Base-by-base conservation (phyloP, 2,329 filamentous ascomycete genomes). In the Alternaria panax region DNA sequence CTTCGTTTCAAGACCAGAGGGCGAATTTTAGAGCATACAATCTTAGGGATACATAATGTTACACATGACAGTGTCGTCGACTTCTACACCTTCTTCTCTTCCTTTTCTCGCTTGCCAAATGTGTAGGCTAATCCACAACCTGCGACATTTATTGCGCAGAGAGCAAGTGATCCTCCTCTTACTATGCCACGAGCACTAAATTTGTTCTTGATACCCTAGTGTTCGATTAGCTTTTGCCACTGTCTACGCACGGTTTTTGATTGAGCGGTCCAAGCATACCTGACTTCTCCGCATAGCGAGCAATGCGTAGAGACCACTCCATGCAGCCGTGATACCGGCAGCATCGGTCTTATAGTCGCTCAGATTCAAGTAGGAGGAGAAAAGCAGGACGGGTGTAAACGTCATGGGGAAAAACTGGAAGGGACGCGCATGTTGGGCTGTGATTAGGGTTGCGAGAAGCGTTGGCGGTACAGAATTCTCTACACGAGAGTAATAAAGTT, bases 281-380 rank as follows among this genome's bases (percentile, higher is more conserved):
- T 82, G 80, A 60, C 83, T 86, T 66, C 88, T 80, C 62, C 88
- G 80, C 57, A 83, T 77, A 3, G 88, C 88, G 12, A 91, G 75
- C 16, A 90, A 72, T n/a, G 88, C 78, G 67, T 90, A 90, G 40
- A 90, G 71, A 0, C 86, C 87, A 30, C 86, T 88, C 86, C 87
- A 89, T 0, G 88, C 87, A 8, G 87, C 86, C 18, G 84, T 87
- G 5, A 89, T 81, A 6, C 88, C 88, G 0, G 88, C 88, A 20
- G 83, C 82, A 69, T 90, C 89, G 48, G 84, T 85, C 71, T 86
- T 85, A 79, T 85, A 89, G 59, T 83, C 83, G 63, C 83, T 83
- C 28, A 90, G 70, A 72, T 90, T 90, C 43, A 90, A 79, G 71
- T 90, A 91, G 57, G 85, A 86, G 51, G 85, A 85, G 78, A 90